Evolutionary conservation across 768 basidiomycete genomes (phyloP).

Genomic region (Royoungia palumana): DNA sequence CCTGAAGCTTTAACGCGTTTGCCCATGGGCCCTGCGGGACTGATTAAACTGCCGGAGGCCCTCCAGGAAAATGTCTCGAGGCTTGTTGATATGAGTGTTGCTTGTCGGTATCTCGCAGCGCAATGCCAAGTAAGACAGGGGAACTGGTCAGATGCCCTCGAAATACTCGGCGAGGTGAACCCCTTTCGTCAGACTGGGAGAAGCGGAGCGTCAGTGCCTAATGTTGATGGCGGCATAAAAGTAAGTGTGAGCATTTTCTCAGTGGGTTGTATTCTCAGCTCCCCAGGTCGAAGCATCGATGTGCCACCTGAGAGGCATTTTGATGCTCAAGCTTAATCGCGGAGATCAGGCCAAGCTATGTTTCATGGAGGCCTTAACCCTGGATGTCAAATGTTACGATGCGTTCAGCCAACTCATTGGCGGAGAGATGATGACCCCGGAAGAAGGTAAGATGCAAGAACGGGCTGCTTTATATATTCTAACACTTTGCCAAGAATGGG

Average conservation of each 20-base stretch:
- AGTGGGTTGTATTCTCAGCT: background rate
- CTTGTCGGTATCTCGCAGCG: slow-evolving; percentile 94
- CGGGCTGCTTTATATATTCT: slow-evolving; percentile 1
- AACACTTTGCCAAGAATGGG: slow-evolving; percentile 72
- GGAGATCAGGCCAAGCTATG: slow-evolving; percentile 89
- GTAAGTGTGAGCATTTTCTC: slow-evolving; percentile 38
- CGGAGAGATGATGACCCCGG: slow-evolving; percentile 93
- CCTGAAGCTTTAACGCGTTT: slow-evolving; percentile 47
- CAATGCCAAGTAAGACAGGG: slow-evolving; percentile 92
- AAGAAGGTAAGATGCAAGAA: slow-evolving; percentile 74
- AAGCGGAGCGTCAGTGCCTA: slow-evolving; percentile 71
- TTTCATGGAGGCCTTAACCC: slow-evolving; percentile 90
- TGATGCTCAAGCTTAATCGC: slow-evolving; percentile 93
- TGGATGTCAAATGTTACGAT: slow-evolving; percentile 97
- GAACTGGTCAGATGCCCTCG: slow-evolving; percentile 87
- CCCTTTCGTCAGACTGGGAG: slow-evolving; percentile 64
- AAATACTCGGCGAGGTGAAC: slow-evolving; percentile 91
- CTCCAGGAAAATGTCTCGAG: slow-evolving; percentile 65
- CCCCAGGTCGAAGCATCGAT: slow-evolving; percentile 94
- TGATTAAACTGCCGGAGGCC: slow-evolving; percentile 66
- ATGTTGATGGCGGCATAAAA: slow-evolving; percentile 92
- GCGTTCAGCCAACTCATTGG: slow-evolving; percentile 87
- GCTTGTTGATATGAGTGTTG: slow-evolving; percentile 90
- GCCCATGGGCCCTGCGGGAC: slow-evolving; percentile 67
- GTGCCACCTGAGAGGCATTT: slow-evolving; percentile 88